Evolutionary conservation across 2,329 filamentous ascomycete species (phyloP).

Genomic region (Tolypocladium sp.): DNA sequence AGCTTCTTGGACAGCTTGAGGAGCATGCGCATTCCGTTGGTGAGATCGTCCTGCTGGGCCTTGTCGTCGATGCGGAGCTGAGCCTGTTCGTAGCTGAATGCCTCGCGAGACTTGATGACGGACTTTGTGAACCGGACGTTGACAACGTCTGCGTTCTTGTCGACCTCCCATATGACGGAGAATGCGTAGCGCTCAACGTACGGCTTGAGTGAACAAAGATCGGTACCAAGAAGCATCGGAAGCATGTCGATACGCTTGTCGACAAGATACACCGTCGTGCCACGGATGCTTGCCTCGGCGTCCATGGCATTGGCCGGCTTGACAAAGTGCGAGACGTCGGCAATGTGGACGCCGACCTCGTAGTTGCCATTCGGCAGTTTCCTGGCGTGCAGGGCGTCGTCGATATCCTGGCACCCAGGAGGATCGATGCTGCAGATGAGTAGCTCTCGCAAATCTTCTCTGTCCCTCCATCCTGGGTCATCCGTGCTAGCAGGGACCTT

Average conservation of each 20-base stretch:
- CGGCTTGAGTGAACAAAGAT: constrained; percentile 92
- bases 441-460: constrained; percentile 74
- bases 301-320: constrained; percentile 98
- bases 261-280: constrained; percentile 93
- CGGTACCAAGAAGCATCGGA: constrained; percentile 89
- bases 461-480: constrained; percentile 78
- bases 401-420: constrained; percentile 92
- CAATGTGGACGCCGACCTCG: constrained; percentile 96
- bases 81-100: constrained; percentile 95
- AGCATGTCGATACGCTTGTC: constrained; percentile 99
- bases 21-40: constrained; percentile 77
- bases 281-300: constrained; percentile 82
- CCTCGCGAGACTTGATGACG: constrained; percentile 91
- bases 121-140: constrained; percentile 90
- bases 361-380: constrained; percentile 84
- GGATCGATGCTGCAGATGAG: constrained; percentile 97
- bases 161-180: constrained; percentile 82
- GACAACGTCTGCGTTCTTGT: constrained; percentile 75
- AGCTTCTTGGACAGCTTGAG: constrained; percentile 87
- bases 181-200: constrained; percentile 93
- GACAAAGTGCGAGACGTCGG: constrained; percentile 98
- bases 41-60: constrained; percentile 82
- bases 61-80: constrained; percentile 88
- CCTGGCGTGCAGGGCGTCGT: constrained; percentile 87
- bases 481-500: constrained; percentile 71